phyloP scores from a whole-genome alignment of 306 rosid species.

The Malus orientalis region DNA sequence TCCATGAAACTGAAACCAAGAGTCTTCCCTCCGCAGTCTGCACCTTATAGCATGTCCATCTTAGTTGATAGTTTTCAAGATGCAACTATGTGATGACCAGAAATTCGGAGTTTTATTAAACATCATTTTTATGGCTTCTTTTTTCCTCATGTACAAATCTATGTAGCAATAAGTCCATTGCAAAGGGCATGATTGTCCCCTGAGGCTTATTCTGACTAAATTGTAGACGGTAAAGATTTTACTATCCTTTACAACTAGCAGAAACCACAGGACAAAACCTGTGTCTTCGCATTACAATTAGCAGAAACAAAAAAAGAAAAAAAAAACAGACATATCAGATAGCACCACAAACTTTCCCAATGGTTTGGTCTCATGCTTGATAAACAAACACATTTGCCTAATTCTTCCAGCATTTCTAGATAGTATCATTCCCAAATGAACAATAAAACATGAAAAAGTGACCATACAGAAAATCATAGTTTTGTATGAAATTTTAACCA shows the following conservation, averaged over 20 bases:
- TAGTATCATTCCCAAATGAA: background rate
- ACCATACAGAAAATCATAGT: background rate
- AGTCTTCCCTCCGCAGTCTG: background rate
- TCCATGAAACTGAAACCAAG: background rate
- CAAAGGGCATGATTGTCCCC: background rate
- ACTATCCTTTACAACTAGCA: background rate
- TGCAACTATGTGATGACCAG: background rate
- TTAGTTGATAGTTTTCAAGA: background rate
- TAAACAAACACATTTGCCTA: background rate
- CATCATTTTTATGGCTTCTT: background rate
- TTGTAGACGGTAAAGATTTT: background rate
- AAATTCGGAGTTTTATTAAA: background rate
- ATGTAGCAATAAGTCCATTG: background rate
- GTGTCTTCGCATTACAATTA: background rate
- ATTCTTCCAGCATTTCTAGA: background rate
- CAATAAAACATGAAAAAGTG: background rate
- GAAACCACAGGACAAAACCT: background rate
- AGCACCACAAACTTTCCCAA: background rate
- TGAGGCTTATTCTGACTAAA: background rate
- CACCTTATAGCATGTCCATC: background rate
- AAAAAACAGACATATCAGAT: background rate
- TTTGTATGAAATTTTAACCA: background rate
- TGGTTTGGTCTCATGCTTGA: background rate
- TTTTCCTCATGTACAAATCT: background rate
- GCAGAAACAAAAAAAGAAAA: background rate